Evolutionary conservation across 495 filamentous ascomycete genomes (phyloP), one percentile per base, ranked within the genome.

Genomic region (Neurospora tetrasperma): DNA sequence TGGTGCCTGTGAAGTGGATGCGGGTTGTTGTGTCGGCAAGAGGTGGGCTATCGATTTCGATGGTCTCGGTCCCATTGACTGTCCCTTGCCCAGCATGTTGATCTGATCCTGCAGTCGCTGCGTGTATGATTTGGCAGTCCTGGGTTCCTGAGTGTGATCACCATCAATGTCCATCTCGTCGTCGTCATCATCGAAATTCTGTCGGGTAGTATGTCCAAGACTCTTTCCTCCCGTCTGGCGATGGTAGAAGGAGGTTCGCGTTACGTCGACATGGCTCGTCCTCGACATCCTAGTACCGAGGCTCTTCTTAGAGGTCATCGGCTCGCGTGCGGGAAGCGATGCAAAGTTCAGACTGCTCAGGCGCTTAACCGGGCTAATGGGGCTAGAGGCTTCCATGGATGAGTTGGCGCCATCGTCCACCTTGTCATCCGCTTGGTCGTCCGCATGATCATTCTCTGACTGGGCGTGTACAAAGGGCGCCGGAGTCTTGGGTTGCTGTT

Each of bases 311-410:
- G 91, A 88, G 23, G 88, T 89, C 48, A 97, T 84, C 39, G 94
- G 96, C 78, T 98, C 95, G 46, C 96, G 89, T 9, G 94, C 93
- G 70, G 96, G 96, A 4, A 99, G 84, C 4, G 96, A 92, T 14
- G 96, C 92, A 81, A 99, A 98, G 70, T 90, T 94, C 70, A 98
- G 85, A 76, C 95, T 98, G 80, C 94, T 97, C 84, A 97, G 97
- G 42, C 95, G 91, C 70, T 96, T 80, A 69, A 83, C 70, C n/a
- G 83, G 84, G 72, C 83, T 73, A 59, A 86, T 83, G 1, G 85
- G 85, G 74, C 85, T 87, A 59, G 82, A 87, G 42, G 75, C 79
- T 39, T 84, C 86, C 12, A 85, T 87, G 42, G 82, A 83, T 1
- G 86, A 87, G 46, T 79, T 78, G 11, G 84, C 85, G 31, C 84